Conservation (phyloP, 352 stramenopile species). For the Globisporangium spiculum region DNA sequence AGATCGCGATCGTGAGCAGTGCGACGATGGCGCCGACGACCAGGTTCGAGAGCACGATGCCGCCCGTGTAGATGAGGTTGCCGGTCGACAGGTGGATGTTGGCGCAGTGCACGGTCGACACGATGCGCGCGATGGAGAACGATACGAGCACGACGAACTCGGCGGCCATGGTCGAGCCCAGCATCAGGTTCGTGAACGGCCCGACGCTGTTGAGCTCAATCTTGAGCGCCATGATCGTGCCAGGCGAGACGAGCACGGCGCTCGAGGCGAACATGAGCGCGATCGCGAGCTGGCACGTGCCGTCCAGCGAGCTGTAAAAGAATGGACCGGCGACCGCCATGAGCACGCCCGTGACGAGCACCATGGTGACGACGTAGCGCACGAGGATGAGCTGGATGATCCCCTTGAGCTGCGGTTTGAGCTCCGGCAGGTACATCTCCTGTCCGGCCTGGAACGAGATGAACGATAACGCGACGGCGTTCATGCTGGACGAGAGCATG, state of each 20-base stretch:
- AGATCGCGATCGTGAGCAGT: constrained; percentile 52
- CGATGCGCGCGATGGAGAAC: constrained; percentile 62
- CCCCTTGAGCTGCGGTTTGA: constrained; percentile 55
- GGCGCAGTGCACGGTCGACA: constrained; percentile 60
- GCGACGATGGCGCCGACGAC: constrained; percentile 37
- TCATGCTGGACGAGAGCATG: constrained; percentile 42
- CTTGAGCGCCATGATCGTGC: constrained; percentile 76
- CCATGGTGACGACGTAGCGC: constrained; percentile 58
- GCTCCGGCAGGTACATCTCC: constrained; percentile 67
- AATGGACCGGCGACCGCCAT: constrained; percentile 45
- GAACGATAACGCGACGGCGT: constrained; percentile 62
- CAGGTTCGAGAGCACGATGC: constrained; percentile 51
- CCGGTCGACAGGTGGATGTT: constrained; percentile 43
- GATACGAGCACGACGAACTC: constrained; percentile 76
- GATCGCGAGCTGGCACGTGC: constrained; percentile 42
- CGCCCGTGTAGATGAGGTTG: constrained; percentile 54
- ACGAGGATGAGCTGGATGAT: constrained; percentile 43
- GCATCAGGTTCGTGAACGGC: constrained; percentile 73
- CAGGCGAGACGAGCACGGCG: constrained; percentile 57
- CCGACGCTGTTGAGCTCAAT: constrained; percentile 74
- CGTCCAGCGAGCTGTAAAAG: constrained; percentile 57
- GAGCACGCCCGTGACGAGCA: constrained; percentile 31
- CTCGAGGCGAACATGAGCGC: constrained; percentile 75
- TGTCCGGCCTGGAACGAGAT: constrained; percentile 75
- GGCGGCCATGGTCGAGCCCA: constrained; percentile 62